Conservation (phyloP, 2,329 filamentous ascomycete species). For the Daldinia eschscholtzii region DNA sequence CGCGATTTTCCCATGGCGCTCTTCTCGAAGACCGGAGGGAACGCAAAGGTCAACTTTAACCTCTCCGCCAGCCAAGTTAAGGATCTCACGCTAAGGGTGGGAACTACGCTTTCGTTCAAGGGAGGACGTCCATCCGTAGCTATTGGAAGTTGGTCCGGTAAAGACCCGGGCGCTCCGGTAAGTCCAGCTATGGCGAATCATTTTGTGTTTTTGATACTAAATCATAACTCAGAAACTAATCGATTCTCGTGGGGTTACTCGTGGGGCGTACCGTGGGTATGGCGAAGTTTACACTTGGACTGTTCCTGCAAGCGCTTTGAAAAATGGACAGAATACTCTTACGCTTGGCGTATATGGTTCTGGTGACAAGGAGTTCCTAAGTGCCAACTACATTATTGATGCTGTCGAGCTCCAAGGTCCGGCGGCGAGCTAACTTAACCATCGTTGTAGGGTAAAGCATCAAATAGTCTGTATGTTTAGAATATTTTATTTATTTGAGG, state of each 20-base stretch:
- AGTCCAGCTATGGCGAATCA: constrained; percentile 3
- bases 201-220: background rate
- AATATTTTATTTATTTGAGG: background rate
- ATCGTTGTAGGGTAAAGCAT: background rate
- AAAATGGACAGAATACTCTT: constrained; percentile 33
- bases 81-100: constrained; percentile 36
- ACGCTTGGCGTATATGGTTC: constrained; percentile 36
- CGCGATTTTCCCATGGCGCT: constrained; percentile 39
- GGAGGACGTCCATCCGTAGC: constrained; percentile 36
- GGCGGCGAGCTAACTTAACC: constrained; percentile 2
- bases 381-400: constrained; percentile 39
- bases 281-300: constrained; percentile 36
- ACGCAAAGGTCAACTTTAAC: constrained; percentile 34
- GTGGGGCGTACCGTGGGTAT: constrained; percentile 38
- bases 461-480: background rate
- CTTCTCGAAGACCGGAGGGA: constrained; percentile 38
- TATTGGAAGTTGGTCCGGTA: constrained; percentile 38
- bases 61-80: constrained; percentile 31
- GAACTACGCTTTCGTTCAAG: constrained; percentile 40
- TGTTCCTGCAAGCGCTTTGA: constrained; percentile 36
- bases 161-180: constrained; percentile 39
- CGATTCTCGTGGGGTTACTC: constrained; percentile 38
- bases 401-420: constrained; percentile 37
- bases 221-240: constrained; percentile 29
- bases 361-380: constrained; percentile 35